Evolutionary conservation across 305 asterid genomes (phyloP).

Genomic region (Fraxinus paxiana): DNA sequence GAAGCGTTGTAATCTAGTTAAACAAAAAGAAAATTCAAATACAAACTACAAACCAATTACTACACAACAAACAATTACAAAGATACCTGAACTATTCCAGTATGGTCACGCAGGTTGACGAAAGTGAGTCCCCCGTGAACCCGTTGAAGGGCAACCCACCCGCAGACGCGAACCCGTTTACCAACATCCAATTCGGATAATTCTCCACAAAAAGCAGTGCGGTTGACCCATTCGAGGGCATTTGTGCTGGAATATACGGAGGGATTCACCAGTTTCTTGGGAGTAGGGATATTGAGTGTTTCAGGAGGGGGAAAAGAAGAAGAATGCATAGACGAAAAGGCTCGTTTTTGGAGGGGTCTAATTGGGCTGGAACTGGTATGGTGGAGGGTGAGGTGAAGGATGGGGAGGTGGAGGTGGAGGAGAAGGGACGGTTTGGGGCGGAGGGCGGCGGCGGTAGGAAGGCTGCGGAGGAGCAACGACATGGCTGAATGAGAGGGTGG

Average conservation of each 20-base stretch:
- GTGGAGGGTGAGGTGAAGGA: constrained; percentile 30
- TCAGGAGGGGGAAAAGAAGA: constrained; percentile 37
- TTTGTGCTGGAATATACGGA: constrained; percentile 29
- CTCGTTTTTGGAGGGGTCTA: constrained; percentile 30
- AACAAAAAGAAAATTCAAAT: background rate
- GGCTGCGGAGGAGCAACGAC: constrained; percentile 66
- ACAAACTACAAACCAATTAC: background rate
- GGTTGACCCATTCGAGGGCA: constrained; percentile 69
- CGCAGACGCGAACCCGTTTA: constrained; percentile 78
- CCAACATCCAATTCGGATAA: constrained; percentile 67
- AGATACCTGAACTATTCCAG: constrained; percentile 80
- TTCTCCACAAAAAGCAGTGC: constrained; percentile 74
- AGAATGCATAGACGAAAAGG: constrained; percentile 41
- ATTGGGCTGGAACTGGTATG: constrained; percentile 22
- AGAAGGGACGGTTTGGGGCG: constrained; percentile 47
- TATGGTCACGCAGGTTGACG: constrained; percentile 76
- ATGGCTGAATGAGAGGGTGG: constrained; percentile 34
- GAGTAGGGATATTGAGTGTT: constrained; percentile 28
- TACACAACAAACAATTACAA: background rate
- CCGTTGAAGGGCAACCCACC: constrained; percentile 98
- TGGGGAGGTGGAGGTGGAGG: constrained; percentile 22
- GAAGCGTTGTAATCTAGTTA: constrained; percentile 78
- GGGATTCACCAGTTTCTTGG: constrained; percentile 31
- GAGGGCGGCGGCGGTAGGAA: constrained; percentile 51
- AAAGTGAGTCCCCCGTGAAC: constrained; percentile 88